Evolutionary conservation across 441 rosid species (phyloP).

Genomic region (Brassica hybrid): DNA sequence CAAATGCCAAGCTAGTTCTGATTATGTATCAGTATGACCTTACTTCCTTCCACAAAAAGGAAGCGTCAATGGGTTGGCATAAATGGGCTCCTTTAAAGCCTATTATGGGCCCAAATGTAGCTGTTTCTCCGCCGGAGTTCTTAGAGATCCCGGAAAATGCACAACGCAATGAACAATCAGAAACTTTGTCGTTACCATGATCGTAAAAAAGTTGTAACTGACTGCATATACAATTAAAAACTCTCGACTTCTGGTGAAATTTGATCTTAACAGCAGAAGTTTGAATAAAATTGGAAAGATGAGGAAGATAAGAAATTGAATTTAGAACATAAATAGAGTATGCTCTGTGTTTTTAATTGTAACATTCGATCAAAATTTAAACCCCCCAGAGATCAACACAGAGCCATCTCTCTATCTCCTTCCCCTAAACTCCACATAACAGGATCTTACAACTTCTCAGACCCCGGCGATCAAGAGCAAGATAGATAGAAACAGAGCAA

Average conservation of each 20-base stretch:
- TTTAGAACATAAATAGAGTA: conserved; percentile 19
- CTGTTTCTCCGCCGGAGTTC: neutral
- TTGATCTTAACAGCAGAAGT: neutral
- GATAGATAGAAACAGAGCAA: conserved; percentile 39
- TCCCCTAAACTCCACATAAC: conserved; percentile 29
- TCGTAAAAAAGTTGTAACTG: neutral
- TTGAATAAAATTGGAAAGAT: neutral
- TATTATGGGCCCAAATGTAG: neutral
- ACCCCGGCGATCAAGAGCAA: conserved; percentile 2
- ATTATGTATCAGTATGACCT: too few relatives aligned
- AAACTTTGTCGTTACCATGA: too few relatives aligned
- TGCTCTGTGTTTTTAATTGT: conserved; percentile 29
- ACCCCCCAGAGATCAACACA: conserved; percentile 17
- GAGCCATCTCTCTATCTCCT: neutral
- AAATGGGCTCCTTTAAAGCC: conserved; percentile 1
- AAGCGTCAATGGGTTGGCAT: neutral
- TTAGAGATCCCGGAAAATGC: neutral
- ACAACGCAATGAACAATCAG: neutral
- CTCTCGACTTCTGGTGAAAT: neutral
- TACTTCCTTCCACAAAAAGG: neutral
- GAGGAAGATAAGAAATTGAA: neutral
- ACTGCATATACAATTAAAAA: neutral
- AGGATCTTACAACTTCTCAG: conserved; percentile 11
- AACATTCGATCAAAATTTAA: conserved; percentile 29
- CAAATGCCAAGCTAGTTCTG: too few relatives aligned